A percentile compares a stretch with the other conserved stretches of the same genome.
These are phyloP conservation scores for Sclerotinia trifoliorum DNA, from an alignment of 2,329 filamentous ascomycete genomes.

Conservation along the genomic window DNA sequence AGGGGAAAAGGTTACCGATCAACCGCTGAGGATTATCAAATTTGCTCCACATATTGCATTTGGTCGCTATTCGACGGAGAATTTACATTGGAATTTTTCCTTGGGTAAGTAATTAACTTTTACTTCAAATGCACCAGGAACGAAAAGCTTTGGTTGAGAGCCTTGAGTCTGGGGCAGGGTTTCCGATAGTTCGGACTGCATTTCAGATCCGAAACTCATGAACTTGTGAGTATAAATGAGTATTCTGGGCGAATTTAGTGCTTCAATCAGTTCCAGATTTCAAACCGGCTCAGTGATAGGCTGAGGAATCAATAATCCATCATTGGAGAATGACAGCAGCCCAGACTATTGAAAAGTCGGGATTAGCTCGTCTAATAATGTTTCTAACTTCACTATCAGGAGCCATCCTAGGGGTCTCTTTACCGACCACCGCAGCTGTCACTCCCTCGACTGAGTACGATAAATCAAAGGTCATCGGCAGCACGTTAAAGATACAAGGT, in stretches of 20 bases:
- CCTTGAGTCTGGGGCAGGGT: not conserved
- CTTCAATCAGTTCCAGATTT: not conserved
- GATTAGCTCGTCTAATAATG: not conserved
- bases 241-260: not conserved
- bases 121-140: not conserved
- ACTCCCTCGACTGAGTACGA: conserved; percentile 19
- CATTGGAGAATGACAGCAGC: not conserved
- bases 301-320: not conserved
- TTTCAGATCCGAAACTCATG: not conserved
- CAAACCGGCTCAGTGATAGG: not conserved
- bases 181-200: not conserved
- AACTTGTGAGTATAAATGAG: not conserved
- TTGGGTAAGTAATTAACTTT: conserved; percentile 6
- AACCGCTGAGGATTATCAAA: conserved; percentile 15
- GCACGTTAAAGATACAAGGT: conserved; percentile 20
- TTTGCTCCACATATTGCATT: conserved; percentile 20
- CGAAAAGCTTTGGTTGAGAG: not conserved
- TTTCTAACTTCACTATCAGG: conserved; percentile 1
- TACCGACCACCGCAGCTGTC: conserved; percentile 11
- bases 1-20: conserved; percentile 13
- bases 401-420: conserved; percentile 13
- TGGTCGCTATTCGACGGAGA: conserved; percentile 18
- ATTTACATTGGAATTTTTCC: conserved; percentile 18
- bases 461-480: conserved; percentile 17
- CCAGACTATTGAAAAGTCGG: not conserved